Conservation (phyloP, 768 basidiomycete genomes). For the Mycena maculata region DNA sequence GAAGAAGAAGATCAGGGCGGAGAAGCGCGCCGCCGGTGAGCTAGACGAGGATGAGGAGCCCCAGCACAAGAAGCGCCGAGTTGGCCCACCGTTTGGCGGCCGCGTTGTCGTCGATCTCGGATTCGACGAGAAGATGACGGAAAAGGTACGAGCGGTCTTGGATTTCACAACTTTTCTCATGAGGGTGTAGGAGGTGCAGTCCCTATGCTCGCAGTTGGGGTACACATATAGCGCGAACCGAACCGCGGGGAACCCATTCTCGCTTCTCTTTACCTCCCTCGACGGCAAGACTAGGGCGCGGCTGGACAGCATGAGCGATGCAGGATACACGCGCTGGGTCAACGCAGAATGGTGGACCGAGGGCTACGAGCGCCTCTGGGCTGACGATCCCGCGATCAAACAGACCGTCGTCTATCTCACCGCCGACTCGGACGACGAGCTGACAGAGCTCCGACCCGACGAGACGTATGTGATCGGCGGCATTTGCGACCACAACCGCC, state of each 20-base stretch:
- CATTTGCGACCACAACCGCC: slow-evolving; percentile 94
- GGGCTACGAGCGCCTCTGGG: slow-evolving; percentile 79
- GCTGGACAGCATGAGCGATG: slow-evolving; percentile 72
- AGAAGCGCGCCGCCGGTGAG: slow-evolving; percentile 75
- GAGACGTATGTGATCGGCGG: slow-evolving; percentile 97
- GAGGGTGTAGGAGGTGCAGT: slow-evolving; percentile 81
- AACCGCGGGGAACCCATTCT: slow-evolving; percentile 74
- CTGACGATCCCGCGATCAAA: slow-evolving; percentile 45
- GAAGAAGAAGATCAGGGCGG: slow-evolving; percentile 71
- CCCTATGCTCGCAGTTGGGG: slow-evolving; percentile 90
- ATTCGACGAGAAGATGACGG: slow-evolving; percentile 93
- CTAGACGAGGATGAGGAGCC: slow-evolving; percentile 58
- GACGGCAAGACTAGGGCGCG: slow-evolving; percentile 74
- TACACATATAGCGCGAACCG: slow-evolving; percentile 93
- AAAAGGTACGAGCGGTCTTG: slow-evolving; percentile 73
- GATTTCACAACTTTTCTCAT: slow-evolving; percentile 22
- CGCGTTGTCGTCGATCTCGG: slow-evolving; percentile 87
- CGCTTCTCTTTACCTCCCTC: slow-evolving; percentile 84
- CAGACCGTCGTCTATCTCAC: slow-evolving; percentile 89
- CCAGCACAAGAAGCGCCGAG: slow-evolving; percentile 46
- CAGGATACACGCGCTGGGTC: slow-evolving; percentile 82
- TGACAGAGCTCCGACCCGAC: slow-evolving; percentile 82
- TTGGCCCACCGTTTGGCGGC: slow-evolving; percentile 54
- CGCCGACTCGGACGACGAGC: slow-evolving; percentile 90
- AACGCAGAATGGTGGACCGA: slow-evolving; percentile 87